Evolutionary conservation across 2,329 filamentous ascomycete genomes (phyloP).

Genomic region (Colletotrichum tofieldiae): DNA sequence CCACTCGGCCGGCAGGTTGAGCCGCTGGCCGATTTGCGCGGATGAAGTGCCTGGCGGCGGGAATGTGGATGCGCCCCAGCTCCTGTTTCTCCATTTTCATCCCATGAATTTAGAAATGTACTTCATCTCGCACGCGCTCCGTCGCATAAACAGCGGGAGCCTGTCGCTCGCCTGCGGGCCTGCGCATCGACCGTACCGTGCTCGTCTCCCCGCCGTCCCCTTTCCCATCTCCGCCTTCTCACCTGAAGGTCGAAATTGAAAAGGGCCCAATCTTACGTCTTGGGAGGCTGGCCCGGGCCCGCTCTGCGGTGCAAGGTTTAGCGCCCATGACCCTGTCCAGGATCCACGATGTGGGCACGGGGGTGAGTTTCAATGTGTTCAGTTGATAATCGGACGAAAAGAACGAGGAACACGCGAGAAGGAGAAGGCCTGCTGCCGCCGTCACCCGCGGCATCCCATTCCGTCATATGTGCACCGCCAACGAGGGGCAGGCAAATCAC

Average conservation of each 20-base stretch:
- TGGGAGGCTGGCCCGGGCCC: slow-evolving; percentile 10
- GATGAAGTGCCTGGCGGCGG: background rate
- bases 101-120: slow-evolving; percentile 12
- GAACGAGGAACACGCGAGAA: slow-evolving; percentile 11
- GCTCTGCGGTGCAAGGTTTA: slow-evolving; percentile 21
- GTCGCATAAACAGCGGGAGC: slow-evolving; percentile 20
- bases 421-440: background rate
- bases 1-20: background rate
- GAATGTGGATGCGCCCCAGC: background rate
- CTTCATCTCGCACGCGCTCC: slow-evolving; percentile 33
- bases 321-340: slow-evolving; percentile 38
- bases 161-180: background rate
- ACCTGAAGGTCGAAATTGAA: slow-evolving; percentile 29
- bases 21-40: slow-evolving; percentile 1
- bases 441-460: background rate
- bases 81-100: slow-evolving; percentile 8
- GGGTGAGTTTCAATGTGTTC: slow-evolving; percentile 34
- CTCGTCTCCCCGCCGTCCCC: background rate
- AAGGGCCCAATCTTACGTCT: slow-evolving; percentile 17
- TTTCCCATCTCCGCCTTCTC: slow-evolving; percentile 1
- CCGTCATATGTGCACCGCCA: background rate
- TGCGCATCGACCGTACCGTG: background rate
- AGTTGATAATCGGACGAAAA: slow-evolving; percentile 38
- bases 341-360: slow-evolving; percentile 39
- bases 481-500: background rate